phyloP scores from a whole-genome alignment of 495 filamentous ascomycete genomes.

The Cudoniella acicularis region DNA sequence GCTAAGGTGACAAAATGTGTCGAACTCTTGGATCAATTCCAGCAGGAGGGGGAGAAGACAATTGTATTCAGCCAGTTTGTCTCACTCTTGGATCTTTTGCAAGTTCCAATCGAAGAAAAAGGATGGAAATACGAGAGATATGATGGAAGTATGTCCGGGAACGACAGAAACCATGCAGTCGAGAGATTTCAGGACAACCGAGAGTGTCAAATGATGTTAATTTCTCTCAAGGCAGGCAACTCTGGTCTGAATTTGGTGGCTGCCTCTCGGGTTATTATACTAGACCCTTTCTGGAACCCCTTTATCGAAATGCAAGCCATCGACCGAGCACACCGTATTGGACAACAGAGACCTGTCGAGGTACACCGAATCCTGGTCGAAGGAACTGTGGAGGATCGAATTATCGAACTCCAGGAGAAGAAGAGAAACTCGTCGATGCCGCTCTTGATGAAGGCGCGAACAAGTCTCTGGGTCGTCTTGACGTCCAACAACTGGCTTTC shows the following conservation, averaged over 20 bases:
- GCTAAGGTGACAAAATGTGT: slow-evolving; percentile 76
- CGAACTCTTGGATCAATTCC: slow-evolving; percentile 52
- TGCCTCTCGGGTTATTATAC: slow-evolving; percentile 85
- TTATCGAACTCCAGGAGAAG: slow-evolving; percentile 76
- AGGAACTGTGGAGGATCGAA: slow-evolving; percentile 86
- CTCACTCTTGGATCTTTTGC: slow-evolving; percentile 84
- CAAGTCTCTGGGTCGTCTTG: slow-evolving; percentile 22
- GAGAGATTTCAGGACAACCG: slow-evolving; percentile 65
- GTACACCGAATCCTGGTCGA: slow-evolving; percentile 78
- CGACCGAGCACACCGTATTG: slow-evolving; percentile 89
- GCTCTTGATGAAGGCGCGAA: slow-evolving; percentile 73
- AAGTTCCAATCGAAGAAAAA: slow-evolving; percentile 71
- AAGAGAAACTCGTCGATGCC: slow-evolving; percentile 76
- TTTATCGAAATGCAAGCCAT: slow-evolving; percentile 94
- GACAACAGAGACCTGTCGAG: slow-evolving; percentile 69
- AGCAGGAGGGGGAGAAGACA: slow-evolving; percentile 61
- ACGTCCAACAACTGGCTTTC: slow-evolving; percentile 18
- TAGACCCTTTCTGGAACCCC: slow-evolving; percentile 97
- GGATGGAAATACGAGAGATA: slow-evolving; percentile 64
- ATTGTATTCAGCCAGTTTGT: slow-evolving; percentile 95
- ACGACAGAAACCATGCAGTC: slow-evolving; percentile 67
- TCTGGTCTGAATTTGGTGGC: slow-evolving; percentile 83
- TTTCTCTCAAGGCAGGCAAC: slow-evolving; percentile 89
- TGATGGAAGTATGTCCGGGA: slow-evolving; percentile 77
- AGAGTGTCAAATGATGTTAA: slow-evolving; percentile 71